phyloP scores from a whole-genome alignment of 768 basidiomycete genomes.

The Mycena olivaceomarginata region DNA sequence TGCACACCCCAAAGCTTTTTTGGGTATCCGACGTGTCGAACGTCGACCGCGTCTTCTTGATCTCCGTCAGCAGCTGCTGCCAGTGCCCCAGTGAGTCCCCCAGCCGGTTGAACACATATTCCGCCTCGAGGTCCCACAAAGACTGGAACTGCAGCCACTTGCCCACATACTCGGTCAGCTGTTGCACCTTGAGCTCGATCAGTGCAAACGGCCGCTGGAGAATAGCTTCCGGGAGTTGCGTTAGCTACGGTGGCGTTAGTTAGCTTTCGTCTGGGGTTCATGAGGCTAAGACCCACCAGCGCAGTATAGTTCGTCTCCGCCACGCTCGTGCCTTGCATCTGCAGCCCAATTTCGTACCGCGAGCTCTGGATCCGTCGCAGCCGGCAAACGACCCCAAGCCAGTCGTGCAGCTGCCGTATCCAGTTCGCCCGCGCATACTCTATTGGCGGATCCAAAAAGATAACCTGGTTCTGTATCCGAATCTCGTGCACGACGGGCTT shows the following conservation, averaged over 20 bases:
- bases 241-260: slow-evolving; percentile 69
- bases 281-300: slow-evolving; percentile 70
- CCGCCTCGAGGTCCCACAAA: slow-evolving; percentile 97
- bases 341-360: slow-evolving; percentile 96
- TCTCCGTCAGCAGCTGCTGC: slow-evolving; percentile 97
- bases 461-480: slow-evolving; percentile 98
- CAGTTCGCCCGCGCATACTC: slow-evolving; percentile 94
- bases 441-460: slow-evolving; percentile 98
- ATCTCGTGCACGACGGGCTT: slow-evolving; percentile 96
- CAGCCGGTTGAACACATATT: slow-evolving; percentile 96
- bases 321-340: slow-evolving; percentile 82
- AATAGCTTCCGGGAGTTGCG: slow-evolving; percentile 81
- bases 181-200: slow-evolving; percentile 91
- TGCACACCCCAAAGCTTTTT: slow-evolving; percentile 93
- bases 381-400: slow-evolving; percentile 93
- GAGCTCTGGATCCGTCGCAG: slow-evolving; percentile 94
- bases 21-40: slow-evolving; percentile 98
- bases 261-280: background rate
- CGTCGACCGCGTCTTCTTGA: slow-evolving; percentile 96
- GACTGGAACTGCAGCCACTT: slow-evolving; percentile 99
- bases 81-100: slow-evolving; percentile 95
- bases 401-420: slow-evolving; percentile 92
- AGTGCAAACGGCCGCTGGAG: slow-evolving; percentile 89
- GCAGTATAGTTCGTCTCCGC: slow-evolving; percentile 90
- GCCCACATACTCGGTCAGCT: slow-evolving; percentile 92